Base-by-base conservation (phyloP, 2,329 filamentous ascomycete species). In the Phaeosphaeria sp. region DNA sequence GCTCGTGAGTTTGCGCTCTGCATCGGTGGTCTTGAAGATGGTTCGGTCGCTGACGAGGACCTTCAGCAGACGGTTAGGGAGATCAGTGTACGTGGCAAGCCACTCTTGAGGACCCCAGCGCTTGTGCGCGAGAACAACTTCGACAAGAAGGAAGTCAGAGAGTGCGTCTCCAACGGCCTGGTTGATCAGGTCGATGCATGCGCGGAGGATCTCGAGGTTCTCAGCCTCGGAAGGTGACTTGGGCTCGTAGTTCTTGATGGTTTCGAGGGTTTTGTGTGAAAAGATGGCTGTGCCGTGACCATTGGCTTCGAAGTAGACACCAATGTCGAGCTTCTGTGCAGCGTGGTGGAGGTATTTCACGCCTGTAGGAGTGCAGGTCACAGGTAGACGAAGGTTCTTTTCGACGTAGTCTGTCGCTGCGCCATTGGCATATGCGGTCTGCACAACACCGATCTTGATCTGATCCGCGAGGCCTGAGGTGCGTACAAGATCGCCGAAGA, bases 261-360 rank as follows among this genome's bases (percentile, higher is more conserved):
- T 85, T 67, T 90, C 89, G 47, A 94, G 82, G 3, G 94, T 94
- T 58, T 91, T 88, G 56, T 90, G 87, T 0, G 92, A 96, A 84
- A 99, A 99, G 54, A 98, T 89, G 36, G 98, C 90, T 10, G 95
- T 99, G 65, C 95, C 95, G 78, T 99, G 95, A 27, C 95, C 95
- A 75, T 99, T 99, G 64, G 95, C 95, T 82, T 99, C 95, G 72
- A 99, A 99, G 82, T 99, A 99, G 52, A 98, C 92, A 56, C 95
- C 95, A 54, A 98, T 89, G 71, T 99, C 95, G 69, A 96, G 97
- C 65, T 93, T 91, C 71, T 91, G 89, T 41, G 95, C 95, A n/a
- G 92, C 95, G 74, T 98, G 95, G 80, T 99, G 95, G 62, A 99
- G 86, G 79, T 97, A 91, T 84, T 99, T 99, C 61, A 99, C 95